Conservation (phyloP, 2,329 filamentous ascomycete genomes). For the Monascus ruber region DNA sequence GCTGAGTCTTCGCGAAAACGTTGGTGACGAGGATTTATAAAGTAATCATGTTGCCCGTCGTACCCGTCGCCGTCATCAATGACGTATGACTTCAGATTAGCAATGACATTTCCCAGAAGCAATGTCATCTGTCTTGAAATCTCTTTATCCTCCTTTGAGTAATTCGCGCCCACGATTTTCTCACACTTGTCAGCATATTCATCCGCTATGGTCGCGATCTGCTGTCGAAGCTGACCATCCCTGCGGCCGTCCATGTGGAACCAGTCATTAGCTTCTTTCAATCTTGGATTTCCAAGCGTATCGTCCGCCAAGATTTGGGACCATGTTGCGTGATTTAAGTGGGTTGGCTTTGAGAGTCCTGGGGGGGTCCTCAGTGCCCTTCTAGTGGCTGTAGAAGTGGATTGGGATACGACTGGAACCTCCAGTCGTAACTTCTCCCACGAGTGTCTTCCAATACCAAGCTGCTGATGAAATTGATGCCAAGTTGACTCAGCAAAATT, state of each 20-base stretch:
- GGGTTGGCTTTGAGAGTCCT: conserved; percentile 7
- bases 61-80: neutral
- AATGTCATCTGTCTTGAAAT: conserved; percentile 7
- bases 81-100: conserved; percentile 11
- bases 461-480: too few species aligned
- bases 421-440: too few species aligned
- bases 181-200: conserved; percentile 6
- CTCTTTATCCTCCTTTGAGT: conserved; percentile 1
- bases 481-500: too few species aligned
- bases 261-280: conserved; percentile 12
- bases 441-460: too few species aligned
- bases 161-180: neutral
- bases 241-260: conserved; percentile 12
- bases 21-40: too few species aligned
- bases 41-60: too few species aligned
- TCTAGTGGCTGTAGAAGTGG: neutral
- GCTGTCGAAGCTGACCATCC: conserved; percentile 7
- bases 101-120: conserved; percentile 12
- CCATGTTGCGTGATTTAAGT: neutral
- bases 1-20: too few species aligned
- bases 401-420: too few species aligned
- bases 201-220: conserved; percentile 9
- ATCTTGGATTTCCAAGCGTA: neutral
- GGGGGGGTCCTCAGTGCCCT: neutral
- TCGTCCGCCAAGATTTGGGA: neutral